phyloP scores from a whole-genome alignment of 176 grass and related monocot genomes.

The Paspalum vaginatum region DNA sequence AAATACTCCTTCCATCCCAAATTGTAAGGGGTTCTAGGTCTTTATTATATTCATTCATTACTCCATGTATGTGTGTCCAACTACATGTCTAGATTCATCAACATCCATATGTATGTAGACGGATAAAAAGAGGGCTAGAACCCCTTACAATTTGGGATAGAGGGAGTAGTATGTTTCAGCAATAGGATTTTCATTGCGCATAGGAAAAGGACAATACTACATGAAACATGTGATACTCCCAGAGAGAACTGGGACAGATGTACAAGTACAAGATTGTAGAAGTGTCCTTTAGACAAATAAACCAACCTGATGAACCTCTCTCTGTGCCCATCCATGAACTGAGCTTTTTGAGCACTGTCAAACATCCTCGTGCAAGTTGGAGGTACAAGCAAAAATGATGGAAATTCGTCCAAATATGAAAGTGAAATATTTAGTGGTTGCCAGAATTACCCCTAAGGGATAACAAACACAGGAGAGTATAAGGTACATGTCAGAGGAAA shows the following conservation, averaged over 20 bases:
- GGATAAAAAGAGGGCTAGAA: too few species aligned
- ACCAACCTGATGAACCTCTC: slow-evolving; percentile 72
- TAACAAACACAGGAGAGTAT: not conserved
- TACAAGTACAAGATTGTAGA: not conserved
- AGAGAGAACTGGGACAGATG: not conserved
- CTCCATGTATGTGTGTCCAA: too few species aligned
- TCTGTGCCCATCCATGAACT: slow-evolving; percentile 64
- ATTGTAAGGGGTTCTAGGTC: too few species aligned
- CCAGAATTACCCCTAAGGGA: not conserved
- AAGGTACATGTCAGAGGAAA: not conserved
- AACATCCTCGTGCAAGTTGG: slow-evolving; percentile 44
- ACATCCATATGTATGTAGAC: too few species aligned
- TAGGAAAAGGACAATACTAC: not conserved
- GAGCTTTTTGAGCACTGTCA: slow-evolving; percentile 50
- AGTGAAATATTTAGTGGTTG: not conserved
- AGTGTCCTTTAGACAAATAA: not conserved
- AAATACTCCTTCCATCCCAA: too few species aligned
- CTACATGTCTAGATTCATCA: too few species aligned
- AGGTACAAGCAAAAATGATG: not conserved
- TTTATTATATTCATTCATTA: too few species aligned
- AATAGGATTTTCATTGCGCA: slow-evolving; percentile 10
- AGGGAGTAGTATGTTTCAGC: not conserved
- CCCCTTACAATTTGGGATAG: too few species aligned
- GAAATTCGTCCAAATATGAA: not conserved
- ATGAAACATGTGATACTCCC: not conserved